Evolutionary conservation across 179 eudicot species (phyloP).

Genomic region (Beta macrorhiza): DNA sequence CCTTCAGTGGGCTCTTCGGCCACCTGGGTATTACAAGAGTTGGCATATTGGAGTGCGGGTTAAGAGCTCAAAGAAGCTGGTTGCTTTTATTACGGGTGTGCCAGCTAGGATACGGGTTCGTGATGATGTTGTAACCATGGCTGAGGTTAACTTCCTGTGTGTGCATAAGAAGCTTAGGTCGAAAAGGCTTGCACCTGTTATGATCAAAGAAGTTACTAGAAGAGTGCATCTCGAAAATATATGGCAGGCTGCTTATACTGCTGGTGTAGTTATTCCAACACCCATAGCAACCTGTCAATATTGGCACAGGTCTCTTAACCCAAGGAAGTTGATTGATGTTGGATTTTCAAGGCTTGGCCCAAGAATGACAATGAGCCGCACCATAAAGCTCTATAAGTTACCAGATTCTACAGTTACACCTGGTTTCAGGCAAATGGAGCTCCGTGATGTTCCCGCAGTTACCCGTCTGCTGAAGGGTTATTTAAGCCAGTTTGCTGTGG

Average conservation of each 20-base stretch:
- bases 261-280: constrained; percentile 73
- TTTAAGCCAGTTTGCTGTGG: constrained; percentile 54
- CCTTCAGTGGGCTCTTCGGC: constrained; percentile 70
- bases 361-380: constrained; percentile 79
- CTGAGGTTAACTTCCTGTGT: constrained; percentile 72
- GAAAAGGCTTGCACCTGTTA: constrained; percentile 71
- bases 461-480: constrained; percentile 62
- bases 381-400: constrained; percentile 69
- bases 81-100: constrained; percentile 68
- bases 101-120: constrained; percentile 64
- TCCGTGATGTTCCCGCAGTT: constrained; percentile 70
- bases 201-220: constrained; percentile 82
- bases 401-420: constrained; percentile 65
- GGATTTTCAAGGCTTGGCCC: constrained; percentile 76
- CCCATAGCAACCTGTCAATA: constrained; percentile 70
- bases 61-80: constrained; percentile 61
- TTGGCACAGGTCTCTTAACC: constrained; percentile 72
- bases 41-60: constrained; percentile 79
- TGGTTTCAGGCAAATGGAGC: constrained; percentile 77
- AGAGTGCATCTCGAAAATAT: constrained; percentile 70
- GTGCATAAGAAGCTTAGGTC: constrained; percentile 79
- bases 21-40: constrained; percentile 62
- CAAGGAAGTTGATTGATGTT: constrained; percentile 74
- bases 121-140: constrained; percentile 57
- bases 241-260: constrained; percentile 84